Evolutionary conservation across 306 rosid genomes (phyloP), one percentile per base, ranked within the genome.

Genomic region (Potentilla sterilis): DNA sequence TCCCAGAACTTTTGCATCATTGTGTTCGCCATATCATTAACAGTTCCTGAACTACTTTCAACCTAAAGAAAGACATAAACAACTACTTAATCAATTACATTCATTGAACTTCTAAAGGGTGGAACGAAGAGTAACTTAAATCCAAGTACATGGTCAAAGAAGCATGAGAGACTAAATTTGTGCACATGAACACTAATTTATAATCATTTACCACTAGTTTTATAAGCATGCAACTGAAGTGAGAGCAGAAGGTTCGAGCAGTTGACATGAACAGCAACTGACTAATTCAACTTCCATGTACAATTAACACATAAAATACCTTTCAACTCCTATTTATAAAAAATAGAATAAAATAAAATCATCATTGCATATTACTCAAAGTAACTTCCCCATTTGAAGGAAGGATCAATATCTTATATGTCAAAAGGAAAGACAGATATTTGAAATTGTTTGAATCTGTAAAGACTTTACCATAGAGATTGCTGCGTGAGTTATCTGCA

Each of bases 1-100:
- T 95, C 99, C 99, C 99, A 95, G 81, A 95, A 95, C 73, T 87
- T 92, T 81, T 95, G 97, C 97, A 95, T 92, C 82, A 92, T 83
- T 82, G 96, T 87, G 88, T 81, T 89, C 82, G 96, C 92, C 84
- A 90, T 64, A 81, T 90, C 97, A 78, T 82, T 90, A 75, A 82
- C 97, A 70, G 93, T 75, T 73, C 92, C 97, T 24, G 96, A 84
- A 76, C 91, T 81, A 88, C 78, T 90, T 65, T 92, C 97, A 67
- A 86, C 91, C 97, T 95, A 79, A 62, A 34, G 40, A 76, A 76
- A 73, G 55, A 19, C 44, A 71, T 48, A 67, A 38, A 37, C 8
- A 41, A 16, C 67, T 40, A 72, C 32, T 73, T 42, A 58, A 58
- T 42, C 54, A 54, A 22, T 41, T 55, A 34, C 9, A 38, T 54